Conservation (phyloP, 164 flowering plant genomes). For the Cinnamomum micranthum region DNA sequence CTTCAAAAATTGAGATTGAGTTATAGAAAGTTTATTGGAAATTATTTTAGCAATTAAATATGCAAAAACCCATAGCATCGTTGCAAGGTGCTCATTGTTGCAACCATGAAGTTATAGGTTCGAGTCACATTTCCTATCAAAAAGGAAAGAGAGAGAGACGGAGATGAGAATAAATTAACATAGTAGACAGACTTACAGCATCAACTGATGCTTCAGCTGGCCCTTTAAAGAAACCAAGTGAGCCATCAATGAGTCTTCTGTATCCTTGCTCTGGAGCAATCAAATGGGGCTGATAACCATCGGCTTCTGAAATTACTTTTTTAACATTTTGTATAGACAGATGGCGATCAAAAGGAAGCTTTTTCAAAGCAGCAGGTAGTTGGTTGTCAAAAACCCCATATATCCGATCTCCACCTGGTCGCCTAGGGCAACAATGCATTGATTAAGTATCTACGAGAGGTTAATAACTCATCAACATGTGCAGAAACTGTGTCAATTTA, state of each 20-base stretch:
- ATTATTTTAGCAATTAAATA: conserved; percentile 1
- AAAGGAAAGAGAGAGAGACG: no score
- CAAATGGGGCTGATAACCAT: conserved; percentile 96
- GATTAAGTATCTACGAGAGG: background rate
- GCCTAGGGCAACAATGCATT: conserved; percentile 32
- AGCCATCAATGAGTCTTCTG: conserved; percentile 92
- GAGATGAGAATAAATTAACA: background rate
- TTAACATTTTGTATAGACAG: conserved; percentile 72
- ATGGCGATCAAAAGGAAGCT: conserved; percentile 89
- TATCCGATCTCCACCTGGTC: conserved; percentile 86
- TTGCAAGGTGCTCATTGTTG: background rate
- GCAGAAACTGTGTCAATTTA: background rate
- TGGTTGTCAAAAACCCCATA: conserved; percentile 86
- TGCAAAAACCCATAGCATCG: background rate
- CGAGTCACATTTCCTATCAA: no score
- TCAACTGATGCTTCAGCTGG: conserved; percentile 99
- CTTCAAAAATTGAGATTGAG: background rate
- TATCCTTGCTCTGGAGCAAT: conserved; percentile 99
- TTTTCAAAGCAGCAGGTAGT: conserved; percentile 84
- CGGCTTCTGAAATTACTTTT: conserved; percentile 85
- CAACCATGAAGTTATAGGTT: background rate
- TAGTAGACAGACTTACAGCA: conserved; percentile 52
- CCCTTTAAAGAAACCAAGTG: conserved; percentile 91
- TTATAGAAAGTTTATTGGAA: background rate
- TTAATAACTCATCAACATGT: background rate